Percentiles rank a stretch among this genome's conserved stretches.
Conservation (phyloP, 306 rosid genomes). For the Malus sylvestris region DNA sequence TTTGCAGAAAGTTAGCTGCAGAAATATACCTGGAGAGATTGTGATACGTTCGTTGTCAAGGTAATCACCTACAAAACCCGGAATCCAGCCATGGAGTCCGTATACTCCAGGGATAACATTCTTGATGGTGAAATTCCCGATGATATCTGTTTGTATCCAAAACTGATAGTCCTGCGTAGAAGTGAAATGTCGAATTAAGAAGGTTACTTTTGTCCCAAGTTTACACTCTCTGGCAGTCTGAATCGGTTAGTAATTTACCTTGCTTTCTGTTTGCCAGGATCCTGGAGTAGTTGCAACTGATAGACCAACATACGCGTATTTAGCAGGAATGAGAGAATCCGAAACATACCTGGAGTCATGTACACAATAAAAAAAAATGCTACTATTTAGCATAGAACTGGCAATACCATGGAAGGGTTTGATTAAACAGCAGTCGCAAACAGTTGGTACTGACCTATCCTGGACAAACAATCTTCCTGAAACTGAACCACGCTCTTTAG, state of each 20-base stretch:
- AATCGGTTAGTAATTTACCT: constrained; percentile 10
- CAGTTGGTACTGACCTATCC: constrained; percentile 18
- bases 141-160: constrained; percentile 33
- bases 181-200: not conserved
- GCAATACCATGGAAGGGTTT: not conserved
- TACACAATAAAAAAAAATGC: not conserved
- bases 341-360: constrained; percentile 27
- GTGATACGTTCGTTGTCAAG: constrained; percentile 18
- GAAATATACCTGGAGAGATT: constrained; percentile 20
- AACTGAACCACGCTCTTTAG: constrained; percentile 34
- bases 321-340: constrained; percentile 23
- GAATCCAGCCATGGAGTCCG: constrained; percentile 43
- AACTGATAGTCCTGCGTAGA: constrained; percentile 32
- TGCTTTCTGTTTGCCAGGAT: constrained; percentile 42
- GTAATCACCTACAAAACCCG: constrained; percentile 39
- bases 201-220: not conserved
- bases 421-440: not conserved
- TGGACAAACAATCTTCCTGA: constrained; percentile 27
- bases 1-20: not conserved
- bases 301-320: constrained; percentile 32
- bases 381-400: not conserved
- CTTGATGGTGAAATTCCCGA: constrained; percentile 31
- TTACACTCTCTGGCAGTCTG: not conserved
- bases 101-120: constrained; percentile 34
- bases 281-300: constrained; percentile 37